A percentile compares a stretch with the other conserved stretches of the same genome.
These are phyloP conservation scores for Amanita brunnescens DNA, from an alignment of 768 basidiomycete genomes.

Conservation along the genomic window DNA sequence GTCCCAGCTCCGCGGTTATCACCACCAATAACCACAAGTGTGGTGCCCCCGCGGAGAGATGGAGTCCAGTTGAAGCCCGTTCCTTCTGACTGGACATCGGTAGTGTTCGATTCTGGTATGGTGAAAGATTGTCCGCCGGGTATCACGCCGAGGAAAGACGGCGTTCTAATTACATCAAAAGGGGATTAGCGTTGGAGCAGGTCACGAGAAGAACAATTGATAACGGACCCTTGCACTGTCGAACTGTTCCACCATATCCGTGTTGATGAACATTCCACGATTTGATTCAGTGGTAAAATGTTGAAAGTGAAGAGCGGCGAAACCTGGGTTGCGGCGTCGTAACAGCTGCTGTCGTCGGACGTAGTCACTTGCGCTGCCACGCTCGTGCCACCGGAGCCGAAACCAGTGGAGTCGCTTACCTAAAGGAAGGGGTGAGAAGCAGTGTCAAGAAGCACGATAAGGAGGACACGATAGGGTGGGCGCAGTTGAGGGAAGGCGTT, in stretches of 20 bases:
- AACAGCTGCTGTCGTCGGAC: conserved; percentile 52
- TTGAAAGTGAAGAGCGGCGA: conserved; percentile 49
- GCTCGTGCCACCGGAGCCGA: conserved; percentile 71
- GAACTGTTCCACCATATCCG: conserved; percentile 59
- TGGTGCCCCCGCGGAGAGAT: conserved; percentile 53
- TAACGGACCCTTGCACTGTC: conserved; percentile 43
- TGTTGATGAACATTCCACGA: conserved; percentile 55
- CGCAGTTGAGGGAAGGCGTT: background rate
- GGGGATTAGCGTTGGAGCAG: background rate
- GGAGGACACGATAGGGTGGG: background rate
- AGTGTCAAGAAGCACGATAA: background rate
- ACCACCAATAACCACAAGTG: conserved; percentile 56
- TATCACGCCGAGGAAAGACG: conserved; percentile 64
- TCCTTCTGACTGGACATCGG: conserved; percentile 35
- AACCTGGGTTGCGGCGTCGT: conserved; percentile 38
- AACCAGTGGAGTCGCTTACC: conserved; percentile 31
- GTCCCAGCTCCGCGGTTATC: conserved; percentile 60
- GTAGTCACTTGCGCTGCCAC: conserved; percentile 46
- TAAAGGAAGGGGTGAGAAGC: conserved; percentile 8
- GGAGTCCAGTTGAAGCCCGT: conserved; percentile 68
- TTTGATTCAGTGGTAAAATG: conserved; percentile 50
- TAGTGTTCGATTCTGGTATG: conserved; percentile 43
- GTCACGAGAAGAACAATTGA: background rate
- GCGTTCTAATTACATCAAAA: conserved; percentile 33
- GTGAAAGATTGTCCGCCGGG: conserved; percentile 73